Base-by-base conservation (phyloP, 106 monocot species). In the Dioscorea zingiberensis region DNA sequence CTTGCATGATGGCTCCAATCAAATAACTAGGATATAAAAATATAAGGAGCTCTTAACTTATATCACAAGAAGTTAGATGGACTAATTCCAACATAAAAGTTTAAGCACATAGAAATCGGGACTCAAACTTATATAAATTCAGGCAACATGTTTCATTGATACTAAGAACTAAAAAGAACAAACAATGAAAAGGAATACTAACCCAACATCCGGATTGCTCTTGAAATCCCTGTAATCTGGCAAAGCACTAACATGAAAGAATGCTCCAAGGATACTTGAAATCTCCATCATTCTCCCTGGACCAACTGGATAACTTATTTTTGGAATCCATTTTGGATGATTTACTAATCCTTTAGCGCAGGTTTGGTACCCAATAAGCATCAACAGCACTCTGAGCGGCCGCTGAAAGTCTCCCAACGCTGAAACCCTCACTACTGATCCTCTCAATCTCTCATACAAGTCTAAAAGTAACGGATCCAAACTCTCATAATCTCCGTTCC, bases 361-460 rank as follows among this genome's bases (percentile, higher is more conserved):
- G 53, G 73, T 82, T 0, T 83, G 97, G 53, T 68, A 92, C 0
- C 60, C 73, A 30, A 92, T 71, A 44, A 97, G 56, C 69, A 77
- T 58, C 63, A 72, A 15, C 77, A 97, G 58, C 14, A 81, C 97
- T 58, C 92, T 79, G 27, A 97, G 56, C 7, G 88, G 97, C 70
- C 86, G 86, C 86, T 97, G 90, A 25, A 97, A 97, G 72, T 97
- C 89, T n/a, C 97, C 97, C 2, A 97, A 68, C 0, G 68, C 74
- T 2, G 92, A 92, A 4, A 97, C 97, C 67, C 63, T 81, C 19
- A 77, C 70, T 51, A 97, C 81, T 24, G 68, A 83, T 21, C 55
- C 77, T 69, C 63, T 83, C 71, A 97, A 64, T 25, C 32, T 77
- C 63, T 86, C 84, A 63, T 71, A 97, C 30, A 97, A 46, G 2